A percentile compares a stretch with the other conserved stretches of the same genome.
These are phyloP conservation scores for Lipomyces yamadae DNA, from an alignment of 805 yeast species.

Conservation along the genomic window DNA sequence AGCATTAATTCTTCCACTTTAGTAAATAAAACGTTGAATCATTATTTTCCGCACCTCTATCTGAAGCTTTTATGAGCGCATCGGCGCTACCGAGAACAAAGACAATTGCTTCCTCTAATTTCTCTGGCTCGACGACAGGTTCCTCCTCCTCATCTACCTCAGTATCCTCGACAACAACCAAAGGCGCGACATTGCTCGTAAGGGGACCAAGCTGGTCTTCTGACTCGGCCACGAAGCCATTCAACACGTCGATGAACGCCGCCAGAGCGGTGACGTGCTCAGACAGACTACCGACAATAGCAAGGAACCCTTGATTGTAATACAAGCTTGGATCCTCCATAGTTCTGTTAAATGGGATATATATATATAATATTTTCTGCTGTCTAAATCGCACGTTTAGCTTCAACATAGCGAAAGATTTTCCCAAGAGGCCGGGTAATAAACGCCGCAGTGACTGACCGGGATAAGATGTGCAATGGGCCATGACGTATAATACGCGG, in stretches of 20 bases:
- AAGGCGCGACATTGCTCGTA: conserved; percentile 24
- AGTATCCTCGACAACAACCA: conserved; percentile 5
- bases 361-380: neutral
- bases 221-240: conserved; percentile 39
- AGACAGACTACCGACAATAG: conserved; percentile 26
- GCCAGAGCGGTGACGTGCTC: conserved; percentile 43
- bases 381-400: neutral
- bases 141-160: conserved; percentile 24
- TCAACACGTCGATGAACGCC: conserved; percentile 46
- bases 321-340: conserved; percentile 10
- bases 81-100: conserved; percentile 27
- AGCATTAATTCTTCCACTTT: neutral
- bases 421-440: conserved; percentile 18
- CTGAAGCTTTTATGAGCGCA: conserved; percentile 24
- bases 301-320: conserved; percentile 24
- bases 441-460: neutral
- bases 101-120: conserved; percentile 25
- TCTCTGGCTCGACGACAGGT: conserved; percentile 21
- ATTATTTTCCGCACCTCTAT: conserved; percentile 20
- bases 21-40: neutral
- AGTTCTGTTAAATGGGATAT: neutral
- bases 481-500: neutral
- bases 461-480: neutral
- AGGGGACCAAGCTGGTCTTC: conserved; percentile 33
- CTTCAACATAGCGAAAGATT: conserved; percentile 2